Evolutionary conservation across 805 yeast genomes (phyloP), one percentile per base, ranked within the genome.

Genomic region (Metschnikowia continentalis): DNA sequence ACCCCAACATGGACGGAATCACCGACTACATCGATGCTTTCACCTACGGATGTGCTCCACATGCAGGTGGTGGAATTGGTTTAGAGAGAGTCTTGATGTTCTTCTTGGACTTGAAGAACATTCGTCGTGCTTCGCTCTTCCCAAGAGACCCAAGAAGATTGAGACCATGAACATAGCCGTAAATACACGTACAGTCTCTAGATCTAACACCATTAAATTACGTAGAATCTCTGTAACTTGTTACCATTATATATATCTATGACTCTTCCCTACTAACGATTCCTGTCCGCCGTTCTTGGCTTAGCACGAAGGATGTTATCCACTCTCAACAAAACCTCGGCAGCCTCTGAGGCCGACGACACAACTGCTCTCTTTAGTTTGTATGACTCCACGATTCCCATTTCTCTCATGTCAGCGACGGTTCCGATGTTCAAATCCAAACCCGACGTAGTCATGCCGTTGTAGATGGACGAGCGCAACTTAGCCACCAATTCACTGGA

Each of bases 61-160:
- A 94, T 65, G 99, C 96, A 35, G 99, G 99, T 70, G 99, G 99
- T 76, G 99, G 99, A 73, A 94, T 94, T 68, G 99, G 99, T 65
- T 76, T 94, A 60, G 99, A 94, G 76, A 88, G 99, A 78, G 99
- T 94, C 35, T 90, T 94, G 56, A 94, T 94, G 99, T 94, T 94
- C 81, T 94, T 80, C 84, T 80, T 94, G 69, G 99, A 90, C 66
- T 80, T 94, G 77, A 92, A 92, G 78, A 94, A 94, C 77, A 94
- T 94, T 61, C 87, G 99, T 74, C 86, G 99, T 69, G 97, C 99
- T n/a, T 86, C 96, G 11, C 76, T 92, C 68, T 94, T 94, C 94
- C 99, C 99, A 68, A 88, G 99, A 78, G 99, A 94, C 72, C 99
- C 99, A 59, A 85, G 75, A 71, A 85, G 99, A 76, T 77, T 94